Evolutionary conservation across 1,284 basidiomycete genomes (phyloP).

Genomic region (Pascua guehoae): DNA sequence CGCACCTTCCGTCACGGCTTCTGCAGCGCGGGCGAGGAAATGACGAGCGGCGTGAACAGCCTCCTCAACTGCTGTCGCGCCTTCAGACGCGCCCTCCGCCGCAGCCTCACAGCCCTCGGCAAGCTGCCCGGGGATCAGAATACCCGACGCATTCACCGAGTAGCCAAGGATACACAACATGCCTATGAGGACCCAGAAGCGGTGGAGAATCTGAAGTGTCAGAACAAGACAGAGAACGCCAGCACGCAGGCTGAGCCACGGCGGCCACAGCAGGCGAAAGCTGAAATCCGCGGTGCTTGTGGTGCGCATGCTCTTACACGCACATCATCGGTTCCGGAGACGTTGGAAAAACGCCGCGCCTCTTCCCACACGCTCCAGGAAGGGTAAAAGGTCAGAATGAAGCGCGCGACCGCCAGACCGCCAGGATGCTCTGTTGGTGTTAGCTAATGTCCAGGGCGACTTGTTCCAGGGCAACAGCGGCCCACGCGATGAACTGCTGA

Average conservation of each 20-base stretch:
- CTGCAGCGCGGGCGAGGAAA: background rate
- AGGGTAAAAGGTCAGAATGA: conserved; percentile 42
- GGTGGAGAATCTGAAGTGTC: conserved; percentile 35
- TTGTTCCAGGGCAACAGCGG: background rate
- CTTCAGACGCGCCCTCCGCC: background rate
- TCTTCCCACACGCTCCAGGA: conserved; percentile 50
- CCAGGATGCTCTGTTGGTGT: conserved; percentile 22
- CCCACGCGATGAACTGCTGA: no score
- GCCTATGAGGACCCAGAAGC: conserved; percentile 45
- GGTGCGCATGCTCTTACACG: conserved; percentile 1
- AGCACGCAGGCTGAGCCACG: no score
- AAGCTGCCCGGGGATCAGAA: conserved; percentile 16
- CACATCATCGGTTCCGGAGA: conserved; percentile 45
- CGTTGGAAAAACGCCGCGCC: conserved; percentile 45
- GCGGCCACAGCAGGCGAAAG: no score
- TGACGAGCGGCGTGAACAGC: background rate
- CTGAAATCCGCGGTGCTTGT: background rate
- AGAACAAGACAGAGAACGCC: background rate
- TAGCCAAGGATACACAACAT: conserved; percentile 47
- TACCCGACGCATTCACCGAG: conserved; percentile 47
- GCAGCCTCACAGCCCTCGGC: conserved; percentile 1
- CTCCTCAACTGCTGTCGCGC: background rate
- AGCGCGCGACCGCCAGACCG: conserved; percentile 29
- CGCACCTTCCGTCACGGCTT: background rate
- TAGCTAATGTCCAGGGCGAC: background rate